A percentile compares a stretch with the other conserved stretches of the same genome.
These are phyloP conservation scores for Termitomyces sp. DNA, from an alignment of 768 basidiomycete genomes.

Conservation along the genomic window DNA sequence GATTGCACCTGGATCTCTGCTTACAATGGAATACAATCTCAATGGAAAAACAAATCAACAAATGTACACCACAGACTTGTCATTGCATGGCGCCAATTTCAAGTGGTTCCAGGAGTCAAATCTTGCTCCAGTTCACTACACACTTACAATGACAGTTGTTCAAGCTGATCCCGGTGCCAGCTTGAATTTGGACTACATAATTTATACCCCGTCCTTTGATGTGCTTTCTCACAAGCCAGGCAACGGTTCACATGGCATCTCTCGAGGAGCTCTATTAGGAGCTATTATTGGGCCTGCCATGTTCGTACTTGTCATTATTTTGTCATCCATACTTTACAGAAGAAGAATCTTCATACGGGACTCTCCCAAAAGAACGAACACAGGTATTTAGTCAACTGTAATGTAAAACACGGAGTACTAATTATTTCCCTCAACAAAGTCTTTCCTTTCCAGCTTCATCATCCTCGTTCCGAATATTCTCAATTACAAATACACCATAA, in stretches of 20 bases:
- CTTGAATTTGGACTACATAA: conserved; percentile 2
- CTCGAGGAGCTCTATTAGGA: background rate
- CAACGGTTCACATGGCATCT: background rate
- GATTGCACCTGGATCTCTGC: background rate
- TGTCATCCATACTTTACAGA: background rate
- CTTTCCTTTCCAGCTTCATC: background rate
- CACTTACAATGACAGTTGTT: background rate
- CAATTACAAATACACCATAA: background rate
- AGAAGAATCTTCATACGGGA: background rate
- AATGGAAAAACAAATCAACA: background rate
- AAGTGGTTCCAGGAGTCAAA: background rate
- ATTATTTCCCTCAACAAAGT: background rate
- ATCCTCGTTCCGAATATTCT: background rate
- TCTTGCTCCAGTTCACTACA: background rate
- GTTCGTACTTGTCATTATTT: background rate
- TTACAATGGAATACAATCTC: background rate
- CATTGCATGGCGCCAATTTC: background rate
- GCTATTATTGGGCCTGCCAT: background rate
- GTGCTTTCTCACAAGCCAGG: background rate
- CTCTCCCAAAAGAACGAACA: background rate
- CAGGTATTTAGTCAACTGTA: background rate
- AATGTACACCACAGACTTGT: background rate
- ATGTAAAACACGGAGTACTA: background rate
- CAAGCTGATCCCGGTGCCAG: background rate
- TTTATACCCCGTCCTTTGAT: conserved; percentile 3